Base-by-base conservation (phyloP, 495 filamentous ascomycete species). In the Penicillium angulare region DNA sequence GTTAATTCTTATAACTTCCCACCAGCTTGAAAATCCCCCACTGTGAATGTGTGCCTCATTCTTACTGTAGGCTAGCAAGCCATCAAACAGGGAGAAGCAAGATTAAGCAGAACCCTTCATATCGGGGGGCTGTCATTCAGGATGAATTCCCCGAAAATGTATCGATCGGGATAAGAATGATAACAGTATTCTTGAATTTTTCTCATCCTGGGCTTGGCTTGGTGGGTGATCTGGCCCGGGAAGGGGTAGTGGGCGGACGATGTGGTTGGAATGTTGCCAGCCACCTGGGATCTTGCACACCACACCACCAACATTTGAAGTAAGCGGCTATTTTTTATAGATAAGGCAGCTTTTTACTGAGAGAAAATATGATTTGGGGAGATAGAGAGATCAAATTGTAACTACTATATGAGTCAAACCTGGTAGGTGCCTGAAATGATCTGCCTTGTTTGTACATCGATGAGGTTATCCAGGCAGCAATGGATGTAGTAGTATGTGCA, bases 241-340 rank as follows among this genome's bases (percentile, higher is more conserved):
- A 41, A 41, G 38, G 38, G 38, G 20, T 31, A 8, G 10, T 12
- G 43, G 43, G 20, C 13, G 10, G 43, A 8, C 18, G 7, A 16
- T 17, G 9, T 38, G 40, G 20, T 24, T 53, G 53, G 53, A 56
- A 56, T 60, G 57, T 44, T 53, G 50, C 46, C 54, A 45, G 50
- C 47, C 53, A 53, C 54, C 17, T 46, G 20, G 29, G 47, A 24
- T 42, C 22, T 55, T 52, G 56, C 17, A 41, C 6, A 27, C 29
- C 31, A 24, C 24, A 3, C 10, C 13, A 9, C 16, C 15, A 7
- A 31, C 5, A 31, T 6, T 2, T 31, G 5, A n/a, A n/a, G n/a
- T n/a, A n/a, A n/a, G n/a, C n/a, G n/a, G n/a, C n/a, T n/a, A n/a
- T n/a, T n/a, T n/a, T n/a, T n/a, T n/a, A n/a, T n/a, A n/a, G n/a